A percentile compares a stretch with the other conserved stretches of the same genome.
Evolutionary conservation across 768 basidiomycete genomes (phyloP).

Genomic region (Tulasnella sp.): DNA sequence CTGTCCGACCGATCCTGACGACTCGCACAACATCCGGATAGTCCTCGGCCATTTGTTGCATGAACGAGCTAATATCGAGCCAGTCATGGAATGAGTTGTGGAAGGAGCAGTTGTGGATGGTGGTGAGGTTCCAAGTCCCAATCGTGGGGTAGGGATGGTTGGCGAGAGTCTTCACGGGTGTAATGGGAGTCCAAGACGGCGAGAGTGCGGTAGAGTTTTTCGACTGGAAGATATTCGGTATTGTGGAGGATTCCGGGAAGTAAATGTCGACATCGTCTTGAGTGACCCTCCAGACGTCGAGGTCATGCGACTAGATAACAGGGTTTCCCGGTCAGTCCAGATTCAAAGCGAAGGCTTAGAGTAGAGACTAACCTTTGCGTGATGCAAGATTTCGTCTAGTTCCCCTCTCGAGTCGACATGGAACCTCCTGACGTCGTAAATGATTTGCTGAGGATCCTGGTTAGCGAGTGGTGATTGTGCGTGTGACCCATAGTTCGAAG

Average conservation of each 20-base stretch:
- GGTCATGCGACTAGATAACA: constrained; percentile 10
- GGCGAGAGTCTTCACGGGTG: neutral
- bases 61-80: constrained; percentile 50
- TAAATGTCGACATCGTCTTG: constrained; percentile 17
- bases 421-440: neutral
- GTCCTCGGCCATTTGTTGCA: constrained; percentile 44
- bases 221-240: constrained; percentile 4
- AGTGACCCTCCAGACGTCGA: constrained; percentile 18
- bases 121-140: constrained; percentile 22
- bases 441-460: neutral
- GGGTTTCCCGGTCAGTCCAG: neutral
- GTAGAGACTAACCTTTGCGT: neutral
- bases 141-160: neutral
- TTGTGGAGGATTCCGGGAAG: neutral
- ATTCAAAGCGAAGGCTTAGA: neutral
- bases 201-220: constrained; percentile 3
- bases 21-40: constrained; percentile 49
- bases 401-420: neutral
- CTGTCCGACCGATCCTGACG: constrained; percentile 52
- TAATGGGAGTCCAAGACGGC: neutral
- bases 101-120: constrained; percentile 32
- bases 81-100: constrained; percentile 54
- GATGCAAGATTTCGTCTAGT: neutral
- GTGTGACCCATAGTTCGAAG: neutral
- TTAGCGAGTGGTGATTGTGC: neutral